Conservation (phyloP, 2,329 filamentous ascomycete genomes). For the Pseudogymnoascus sp. region DNA sequence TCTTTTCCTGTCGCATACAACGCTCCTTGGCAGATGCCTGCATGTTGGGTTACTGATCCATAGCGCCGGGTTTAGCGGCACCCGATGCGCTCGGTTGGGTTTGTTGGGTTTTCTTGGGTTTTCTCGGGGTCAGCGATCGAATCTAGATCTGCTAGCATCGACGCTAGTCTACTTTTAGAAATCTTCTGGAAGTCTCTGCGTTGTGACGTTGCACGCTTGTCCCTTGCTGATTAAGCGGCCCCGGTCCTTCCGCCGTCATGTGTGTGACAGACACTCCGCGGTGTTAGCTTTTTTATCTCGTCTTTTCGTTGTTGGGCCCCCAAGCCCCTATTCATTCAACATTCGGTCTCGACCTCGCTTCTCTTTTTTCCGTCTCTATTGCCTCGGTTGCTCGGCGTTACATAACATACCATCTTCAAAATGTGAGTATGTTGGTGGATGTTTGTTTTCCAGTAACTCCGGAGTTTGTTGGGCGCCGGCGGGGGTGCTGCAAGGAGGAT, state of each 20-base stretch:
- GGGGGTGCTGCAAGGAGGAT: neutral
- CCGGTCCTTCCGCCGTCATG: neutral
- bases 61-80: neutral
- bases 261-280: too few relatives aligned
- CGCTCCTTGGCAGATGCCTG: neutral
- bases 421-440: neutral
- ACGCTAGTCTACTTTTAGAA: neutral
- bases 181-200: neutral
- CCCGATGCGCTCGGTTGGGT: neutral
- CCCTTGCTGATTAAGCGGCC: neutral
- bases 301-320: neutral
- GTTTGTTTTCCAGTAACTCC: neutral
- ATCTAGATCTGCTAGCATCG: neutral
- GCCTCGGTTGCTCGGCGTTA: neutral
- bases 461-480: neutral
- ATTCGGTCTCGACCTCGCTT: neutral
- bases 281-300: neutral
- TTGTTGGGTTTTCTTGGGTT: conserved; percentile 1
- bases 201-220: neutral
- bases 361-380: conserved; percentile 7
- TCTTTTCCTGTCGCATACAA: neutral
- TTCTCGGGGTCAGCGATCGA: conserved; percentile 7
- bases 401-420: neutral
- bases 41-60: neutral
- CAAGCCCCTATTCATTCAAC: neutral